Conservation (phyloP, 2,329 filamentous ascomycete genomes). For the Ceratocystis variospora region DNA sequence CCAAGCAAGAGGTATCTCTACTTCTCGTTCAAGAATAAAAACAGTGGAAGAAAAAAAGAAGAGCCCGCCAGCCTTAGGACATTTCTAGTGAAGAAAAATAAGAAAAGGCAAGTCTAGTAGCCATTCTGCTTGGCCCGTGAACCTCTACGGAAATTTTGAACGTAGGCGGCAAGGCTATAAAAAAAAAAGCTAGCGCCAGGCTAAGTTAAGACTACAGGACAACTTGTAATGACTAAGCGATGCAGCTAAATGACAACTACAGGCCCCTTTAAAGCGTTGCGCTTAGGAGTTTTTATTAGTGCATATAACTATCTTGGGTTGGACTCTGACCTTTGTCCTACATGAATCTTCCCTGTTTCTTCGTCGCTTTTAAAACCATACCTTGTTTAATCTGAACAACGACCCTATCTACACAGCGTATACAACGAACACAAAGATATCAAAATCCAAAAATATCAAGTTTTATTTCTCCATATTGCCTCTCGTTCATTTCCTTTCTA, state of each 20-base stretch:
- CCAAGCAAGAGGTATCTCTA: neutral
- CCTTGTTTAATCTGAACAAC: neutral
- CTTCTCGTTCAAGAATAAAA: neutral
- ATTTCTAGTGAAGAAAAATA: neutral
- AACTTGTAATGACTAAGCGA: neutral
- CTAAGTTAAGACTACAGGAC: neutral
- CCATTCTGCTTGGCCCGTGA: neutral
- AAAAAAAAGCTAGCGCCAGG: neutral
- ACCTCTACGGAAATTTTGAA: neutral
- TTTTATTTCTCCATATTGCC: too few relatives aligned
- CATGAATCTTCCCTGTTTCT: neutral
- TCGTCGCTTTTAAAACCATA: neutral
- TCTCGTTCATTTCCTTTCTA: neutral
- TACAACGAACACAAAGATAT: too few relatives aligned
- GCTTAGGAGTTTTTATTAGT: too few relatives aligned
- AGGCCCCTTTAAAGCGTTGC: neutral
- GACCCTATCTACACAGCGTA: neutral
- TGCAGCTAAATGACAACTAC: neutral
- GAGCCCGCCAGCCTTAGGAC: neutral
- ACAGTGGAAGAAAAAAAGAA: neutral
- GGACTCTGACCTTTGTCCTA: neutral
- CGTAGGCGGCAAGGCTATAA: neutral
- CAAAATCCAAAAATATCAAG: too few relatives aligned
- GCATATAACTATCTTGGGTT: neutral
- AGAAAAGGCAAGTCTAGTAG: conserved; percentile 10